Evolutionary conservation across 2,329 filamentous ascomycete genomes (phyloP).

Genomic region (Sporothrix dimorphospora): DNA sequence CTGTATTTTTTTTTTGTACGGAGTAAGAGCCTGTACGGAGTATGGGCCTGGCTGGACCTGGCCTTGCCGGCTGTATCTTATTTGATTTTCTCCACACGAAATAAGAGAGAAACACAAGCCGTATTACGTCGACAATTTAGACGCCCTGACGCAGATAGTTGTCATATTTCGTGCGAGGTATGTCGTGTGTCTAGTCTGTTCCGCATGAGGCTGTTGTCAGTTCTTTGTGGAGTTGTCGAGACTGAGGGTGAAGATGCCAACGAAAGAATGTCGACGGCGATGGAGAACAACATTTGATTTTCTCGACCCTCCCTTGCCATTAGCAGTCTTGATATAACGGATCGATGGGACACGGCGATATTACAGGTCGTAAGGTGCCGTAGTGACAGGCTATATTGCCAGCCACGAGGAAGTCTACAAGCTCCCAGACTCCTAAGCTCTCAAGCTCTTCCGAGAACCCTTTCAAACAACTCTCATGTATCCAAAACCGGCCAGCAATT

Average conservation of each 20-base stretch:
- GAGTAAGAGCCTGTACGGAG: no score
- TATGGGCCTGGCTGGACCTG: not conserved
- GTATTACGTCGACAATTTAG: not conserved
- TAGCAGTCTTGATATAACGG: not conserved
- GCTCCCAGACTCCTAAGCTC: not conserved
- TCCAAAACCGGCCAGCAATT: not conserved
- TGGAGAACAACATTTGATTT: no score
- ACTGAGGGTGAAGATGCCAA: not conserved
- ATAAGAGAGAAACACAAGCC: not conserved
- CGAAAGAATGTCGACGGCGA: no score
- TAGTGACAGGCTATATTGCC: not conserved
- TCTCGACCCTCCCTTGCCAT: not conserved
- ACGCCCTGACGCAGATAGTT: constrained; percentile 6
- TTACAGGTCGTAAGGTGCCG: not conserved
- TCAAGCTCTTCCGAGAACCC: not conserved
- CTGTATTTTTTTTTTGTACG: no score
- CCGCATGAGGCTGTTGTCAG: not conserved
- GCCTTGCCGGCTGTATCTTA: not conserved
- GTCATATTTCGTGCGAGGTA: not conserved
- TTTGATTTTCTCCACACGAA: constrained; percentile 4
- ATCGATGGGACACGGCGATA: not conserved
- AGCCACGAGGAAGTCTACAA: not conserved
- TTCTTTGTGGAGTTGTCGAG: not conserved
- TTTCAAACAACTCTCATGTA: not conserved
- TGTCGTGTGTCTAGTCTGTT: no score